phyloP scores from a whole-genome alignment of 2,329 filamentous ascomycete species.

The Colletotrichum nymphaeae region DNA sequence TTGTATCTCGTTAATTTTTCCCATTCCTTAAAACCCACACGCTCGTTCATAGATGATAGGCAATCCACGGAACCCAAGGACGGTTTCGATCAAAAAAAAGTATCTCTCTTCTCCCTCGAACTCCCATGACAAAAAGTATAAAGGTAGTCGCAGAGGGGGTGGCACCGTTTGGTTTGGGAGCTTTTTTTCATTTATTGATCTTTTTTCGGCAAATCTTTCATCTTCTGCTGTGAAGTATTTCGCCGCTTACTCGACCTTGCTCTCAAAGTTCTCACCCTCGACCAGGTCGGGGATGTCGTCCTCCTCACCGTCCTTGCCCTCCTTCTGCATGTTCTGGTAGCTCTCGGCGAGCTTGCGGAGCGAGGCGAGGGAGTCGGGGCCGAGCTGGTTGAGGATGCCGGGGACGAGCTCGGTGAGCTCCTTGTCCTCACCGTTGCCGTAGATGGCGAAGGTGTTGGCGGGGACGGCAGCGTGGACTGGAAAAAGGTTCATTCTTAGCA shows the following conservation, averaged over 20 bases:
- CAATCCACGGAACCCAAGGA: constrained; percentile 1
- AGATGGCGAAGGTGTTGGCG: constrained; percentile 99
- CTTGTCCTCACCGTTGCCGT: constrained; percentile 99
- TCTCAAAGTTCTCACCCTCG: constrained; percentile 97
- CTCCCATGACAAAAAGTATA: not conserved
- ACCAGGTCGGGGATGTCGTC: constrained; percentile 98
- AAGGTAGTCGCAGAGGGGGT: not conserved
- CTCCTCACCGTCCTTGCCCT: constrained; percentile 81
- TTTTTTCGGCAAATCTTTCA: not conserved
- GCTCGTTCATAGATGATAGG: constrained; percentile 9
- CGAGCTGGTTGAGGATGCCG: constrained; percentile 99
- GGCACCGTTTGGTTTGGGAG: not conserved
- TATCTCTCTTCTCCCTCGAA: not conserved
- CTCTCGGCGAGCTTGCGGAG: constrained; percentile 98
- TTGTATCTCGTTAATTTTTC: constrained; percentile 8
- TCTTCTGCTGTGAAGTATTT: not conserved
- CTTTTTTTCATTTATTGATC: constrained; percentile 5
- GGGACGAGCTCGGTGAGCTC: constrained; percentile 99
- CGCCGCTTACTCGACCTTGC: constrained; percentile 85
- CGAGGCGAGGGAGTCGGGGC: constrained; percentile 95
- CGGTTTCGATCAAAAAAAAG: not conserved
- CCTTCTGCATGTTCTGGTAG: constrained; percentile 99
- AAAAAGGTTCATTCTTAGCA: constrained; percentile 15
- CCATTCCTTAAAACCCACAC: constrained; percentile 16
- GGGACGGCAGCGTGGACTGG: constrained; percentile 96